These are phyloP conservation scores for Hypoxylon subgilvum DNA, from an alignment of 495 filamentous ascomycete genomes.

Conservation along the genomic window DNA sequence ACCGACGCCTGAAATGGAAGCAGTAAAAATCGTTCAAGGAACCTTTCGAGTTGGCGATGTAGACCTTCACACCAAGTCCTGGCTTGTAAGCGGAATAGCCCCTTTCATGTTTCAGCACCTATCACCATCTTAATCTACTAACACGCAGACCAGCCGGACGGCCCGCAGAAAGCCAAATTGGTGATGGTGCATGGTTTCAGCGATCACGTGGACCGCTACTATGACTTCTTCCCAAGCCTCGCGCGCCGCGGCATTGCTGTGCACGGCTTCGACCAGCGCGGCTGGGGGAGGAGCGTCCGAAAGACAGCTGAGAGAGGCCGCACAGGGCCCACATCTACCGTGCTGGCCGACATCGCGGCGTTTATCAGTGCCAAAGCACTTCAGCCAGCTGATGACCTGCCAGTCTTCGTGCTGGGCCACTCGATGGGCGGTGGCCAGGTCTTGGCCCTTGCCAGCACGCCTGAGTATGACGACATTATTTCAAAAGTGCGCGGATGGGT, in stretches of 20 bases:
- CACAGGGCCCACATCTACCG: constrained; percentile 71
- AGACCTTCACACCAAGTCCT: constrained; percentile 81
- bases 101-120: background rate
- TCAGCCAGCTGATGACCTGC: constrained; percentile 44
- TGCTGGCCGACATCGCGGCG: constrained; percentile 77
- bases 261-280: constrained; percentile 79
- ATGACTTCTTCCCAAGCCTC: constrained; percentile 69
- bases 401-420: constrained; percentile 87
- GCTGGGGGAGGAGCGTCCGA: constrained; percentile 62
- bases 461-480: constrained; percentile 50
- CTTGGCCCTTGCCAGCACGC: constrained; percentile 55
- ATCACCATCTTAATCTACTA: constrained; percentile 16
- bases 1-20: constrained; percentile 45
- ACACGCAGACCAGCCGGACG: constrained; percentile 51
- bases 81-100: constrained; percentile 65
- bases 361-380: constrained; percentile 61
- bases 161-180: constrained; percentile 65
- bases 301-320: constrained; percentile 63
- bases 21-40: constrained; percentile 52
- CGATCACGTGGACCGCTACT: constrained; percentile 81
- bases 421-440: constrained; percentile 80
- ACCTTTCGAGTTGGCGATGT: constrained; percentile 61
- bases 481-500: constrained; percentile 68
- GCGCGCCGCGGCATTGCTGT: constrained; percentile 75
- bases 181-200: constrained; percentile 87